Evolutionary conservation across 495 filamentous ascomycete species (phyloP), one percentile per base, ranked within the genome.

Genomic region (Tuber calosporum): DNA sequence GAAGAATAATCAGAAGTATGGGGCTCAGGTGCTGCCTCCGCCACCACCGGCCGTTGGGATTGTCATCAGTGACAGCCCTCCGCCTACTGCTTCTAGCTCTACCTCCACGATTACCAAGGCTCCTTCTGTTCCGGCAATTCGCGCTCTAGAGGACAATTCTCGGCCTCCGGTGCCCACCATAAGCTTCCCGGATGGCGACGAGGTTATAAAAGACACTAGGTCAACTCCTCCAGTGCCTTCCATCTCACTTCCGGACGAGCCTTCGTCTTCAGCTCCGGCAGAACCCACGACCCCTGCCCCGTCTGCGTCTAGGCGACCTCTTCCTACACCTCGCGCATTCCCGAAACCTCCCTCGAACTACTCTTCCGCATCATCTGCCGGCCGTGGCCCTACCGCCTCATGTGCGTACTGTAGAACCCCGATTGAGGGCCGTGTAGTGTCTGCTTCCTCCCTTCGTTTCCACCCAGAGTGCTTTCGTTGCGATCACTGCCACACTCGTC

Each of bases 381-480:
- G 81, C 79, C 88, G 87, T 69, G 88, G 92, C 66, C 89, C 90
- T 11, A 91, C 90, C 1, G 92, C 92, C 6, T 87, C 88, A 48
- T 99, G 95, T 81, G 90, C 93, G 66, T 88, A 93, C 77, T 99
- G 95, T 82, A 86, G 89, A 22, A 84, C 90, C 40, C 88, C 91
- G 1, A 98, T 98, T 79, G 88, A 94, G 68, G 95, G 95, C 19
- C 92, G 93, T 71, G 92, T 97, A 76, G 90, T 99, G 34, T 93
- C 90, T 26, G 90, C 96, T 19, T 90, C 90, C 6, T 87, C 87
- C 1, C 82, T 83, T 48, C 91, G 94, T 39, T 98, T 97, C 83
- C 95, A 99, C 79, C 93, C 96, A 0, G 89, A 91, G 73, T 99
- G 95, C 83, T 97, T 99, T 83, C 85, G 87, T 30, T 99, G 95